These are phyloP conservation scores for Aspergillus ruber DNA, from an alignment of 2,329 filamentous ascomycete genomes.

Conservation along the genomic window DNA sequence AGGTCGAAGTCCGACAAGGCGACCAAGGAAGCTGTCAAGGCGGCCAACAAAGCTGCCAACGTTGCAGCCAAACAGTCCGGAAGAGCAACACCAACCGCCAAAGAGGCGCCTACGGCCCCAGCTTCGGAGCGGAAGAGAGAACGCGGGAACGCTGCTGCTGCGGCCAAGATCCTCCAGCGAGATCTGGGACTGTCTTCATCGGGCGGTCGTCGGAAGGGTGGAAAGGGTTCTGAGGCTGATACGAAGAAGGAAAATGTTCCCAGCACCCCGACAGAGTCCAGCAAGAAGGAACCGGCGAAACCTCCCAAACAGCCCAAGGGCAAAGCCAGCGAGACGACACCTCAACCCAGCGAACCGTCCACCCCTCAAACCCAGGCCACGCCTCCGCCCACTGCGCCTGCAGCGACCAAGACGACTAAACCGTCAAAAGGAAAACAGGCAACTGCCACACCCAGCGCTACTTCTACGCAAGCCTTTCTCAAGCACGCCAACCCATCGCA, in stretches of 20 bases:
- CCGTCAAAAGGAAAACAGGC: conserved; percentile 23
- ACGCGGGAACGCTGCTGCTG: conserved; percentile 47
- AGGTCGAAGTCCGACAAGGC: conserved; percentile 48
- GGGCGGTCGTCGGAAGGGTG: conserved; percentile 35
- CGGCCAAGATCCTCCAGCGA: conserved; percentile 55
- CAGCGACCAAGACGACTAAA: conserved; percentile 18
- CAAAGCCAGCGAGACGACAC: conserved; percentile 10
- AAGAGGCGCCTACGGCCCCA: conserved; percentile 23
- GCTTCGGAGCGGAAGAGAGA: conserved; percentile 47
- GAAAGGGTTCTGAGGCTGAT: conserved; percentile 24
- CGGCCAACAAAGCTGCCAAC: conserved; percentile 39
- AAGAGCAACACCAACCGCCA: conserved; percentile 22
- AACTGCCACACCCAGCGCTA: conserved; percentile 15
- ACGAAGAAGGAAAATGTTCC: conserved; percentile 16
- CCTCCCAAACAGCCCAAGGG: conserved; percentile 10
- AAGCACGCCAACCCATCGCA: conserved; percentile 85
- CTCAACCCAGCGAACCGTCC: conserved; percentile 18
- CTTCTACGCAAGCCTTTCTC: conserved; percentile 55
- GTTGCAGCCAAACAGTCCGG: conserved; percentile 29
- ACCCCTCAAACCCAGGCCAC: conserved; percentile 11
- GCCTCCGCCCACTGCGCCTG: conserved; percentile 10
- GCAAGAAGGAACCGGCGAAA: conserved; percentile 11
- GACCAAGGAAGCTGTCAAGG: conserved; percentile 57
- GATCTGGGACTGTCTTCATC: conserved; percentile 52
- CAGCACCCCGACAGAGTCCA: conserved; percentile 7